Evolutionary conservation across 805 yeast genomes (phyloP), one percentile per base, ranked within the genome.

Genomic region (Maudiozyma pseudohumilis): DNA sequence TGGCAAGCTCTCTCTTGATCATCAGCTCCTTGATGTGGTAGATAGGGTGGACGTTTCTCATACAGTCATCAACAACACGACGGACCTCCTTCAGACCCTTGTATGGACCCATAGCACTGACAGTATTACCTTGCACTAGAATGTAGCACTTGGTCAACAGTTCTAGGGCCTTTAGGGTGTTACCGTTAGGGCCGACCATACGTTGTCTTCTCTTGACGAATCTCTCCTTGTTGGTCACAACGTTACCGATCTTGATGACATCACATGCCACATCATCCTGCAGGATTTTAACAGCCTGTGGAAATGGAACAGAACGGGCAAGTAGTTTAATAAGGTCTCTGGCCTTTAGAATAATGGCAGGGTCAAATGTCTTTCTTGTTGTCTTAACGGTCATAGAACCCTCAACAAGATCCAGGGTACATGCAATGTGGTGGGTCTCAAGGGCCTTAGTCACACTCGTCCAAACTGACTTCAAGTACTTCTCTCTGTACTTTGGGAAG

Each of bases 381-480:
- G 98, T 92, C 50, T 80, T 84, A 13, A 92, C 98, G 0, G 94
- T 80, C 97, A 92, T 92, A 3, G 96, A 80, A 32, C 98, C 98
- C 57, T 92, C 97, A 20, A 92, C 95, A 45, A 92, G 67, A 61
- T 92, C 86, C 44, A 92, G 66, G 27, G 78, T 79, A 61, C 96
- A 85, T n/a, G 80, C 79, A 32, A 92, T 69, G 40, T 83, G 80
- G 49, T 77, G 77, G 37, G 72, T 70, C 19, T 81, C 84, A 25
- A 92, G 64, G 0, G 89, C 72, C 50, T 72, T 76, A 2, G 96
- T 86, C 9, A 92, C 92, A 45, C 92, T 96, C 36, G 83, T 80
- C 98, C 98, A 92, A 34, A 89, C 74, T 40, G 83, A 79, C 51
- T 86, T 80, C 40, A 92, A 64, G 55, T 92, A 92, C 38, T 72